Evolutionary conservation across 352 stramenopile species (phyloP), one percentile per base, ranked within the genome.

Genomic region (Saprolegnia parasitica): DNA sequence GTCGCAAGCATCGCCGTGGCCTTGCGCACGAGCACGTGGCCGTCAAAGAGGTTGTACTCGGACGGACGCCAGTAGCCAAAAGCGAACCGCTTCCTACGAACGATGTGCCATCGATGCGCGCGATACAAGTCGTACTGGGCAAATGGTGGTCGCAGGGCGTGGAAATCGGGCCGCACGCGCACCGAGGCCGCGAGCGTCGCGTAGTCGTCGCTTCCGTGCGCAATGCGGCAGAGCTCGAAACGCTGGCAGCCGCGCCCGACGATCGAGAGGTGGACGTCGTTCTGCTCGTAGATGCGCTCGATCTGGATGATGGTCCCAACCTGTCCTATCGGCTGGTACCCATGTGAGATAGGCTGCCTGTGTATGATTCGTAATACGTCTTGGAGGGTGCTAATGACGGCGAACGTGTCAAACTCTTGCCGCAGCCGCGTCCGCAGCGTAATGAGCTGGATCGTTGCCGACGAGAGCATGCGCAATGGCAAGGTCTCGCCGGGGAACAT

Each of bases 401-500:
- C 63, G n/a, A 70, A 70, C 13, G 46, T 49, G 42, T 70, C 63
- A n/a, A 55, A 23, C 11, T 52, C 46, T 15, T 70, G 20, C 4
- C 63, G 63, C 6, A 70, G 54, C 20, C 63, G 49, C 39, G 63
- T 62, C 20, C 52, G 52, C 13, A 60, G 24, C 21, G 63, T 70
- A 10, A 70, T 70, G 29, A 54, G 32, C 54, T 63, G 63, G 10
- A 91, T 55, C 39, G 71, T 82, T 18, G 75, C 80, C 35, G 85
- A 77, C 0, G 84, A 88, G 1, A 95, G 77, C 79, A 93, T 77
- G 6, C 87, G 78, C 72, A 95, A 67, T 23, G 87, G 85, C 2
- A 95, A 67, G 64, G 88, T 81, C 42, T 93, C 85, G 15, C 86
- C 85, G 20, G 87, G 87, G 68, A 95, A 95, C 21, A 95, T 77